phyloP scores from a whole-genome alignment of 345 rosid species.

The Salix koriyanagi region DNA sequence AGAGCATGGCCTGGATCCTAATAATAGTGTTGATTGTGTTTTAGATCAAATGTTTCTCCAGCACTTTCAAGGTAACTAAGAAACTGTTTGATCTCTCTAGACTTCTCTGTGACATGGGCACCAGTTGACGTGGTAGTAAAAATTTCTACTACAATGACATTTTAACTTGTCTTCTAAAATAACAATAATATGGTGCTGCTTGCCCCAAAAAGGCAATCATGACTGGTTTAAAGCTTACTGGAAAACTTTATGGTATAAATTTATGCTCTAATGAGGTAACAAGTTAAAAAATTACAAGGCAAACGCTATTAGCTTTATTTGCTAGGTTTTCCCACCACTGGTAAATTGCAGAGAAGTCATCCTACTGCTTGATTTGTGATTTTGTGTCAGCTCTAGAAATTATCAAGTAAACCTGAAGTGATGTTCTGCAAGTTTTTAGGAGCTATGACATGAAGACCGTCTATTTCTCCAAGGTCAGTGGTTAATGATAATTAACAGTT shows the following conservation, averaged over 20 bases:
- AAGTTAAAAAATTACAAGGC: background rate
- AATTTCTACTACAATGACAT: too few species aligned
- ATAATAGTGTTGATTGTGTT: background rate
- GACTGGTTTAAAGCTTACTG: too few species aligned
- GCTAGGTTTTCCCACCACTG: background rate
- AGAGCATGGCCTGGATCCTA: background rate
- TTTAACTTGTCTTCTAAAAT: too few species aligned
- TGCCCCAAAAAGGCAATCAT: too few species aligned
- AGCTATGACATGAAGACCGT: too few species aligned
- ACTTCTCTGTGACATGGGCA: too few species aligned
- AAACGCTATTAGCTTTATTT: background rate
- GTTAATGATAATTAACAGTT: too few species aligned
- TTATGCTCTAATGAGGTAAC: background rate
- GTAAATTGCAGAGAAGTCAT: background rate
- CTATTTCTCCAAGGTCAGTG: too few species aligned
- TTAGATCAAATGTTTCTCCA: background rate
- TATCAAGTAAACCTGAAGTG: background rate
- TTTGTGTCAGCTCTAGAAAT: background rate
- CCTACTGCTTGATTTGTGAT: background rate
- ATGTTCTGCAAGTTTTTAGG: too few species aligned
- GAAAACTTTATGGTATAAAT: background rate
- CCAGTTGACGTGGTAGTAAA: too few species aligned
- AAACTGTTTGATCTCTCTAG: background rate
- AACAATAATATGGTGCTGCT: too few species aligned
- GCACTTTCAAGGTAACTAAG: background rate